These are phyloP conservation scores for Candida sanyaensis DNA, from an alignment of 1,139 yeast genomes.

Conservation along the genomic window DNA sequence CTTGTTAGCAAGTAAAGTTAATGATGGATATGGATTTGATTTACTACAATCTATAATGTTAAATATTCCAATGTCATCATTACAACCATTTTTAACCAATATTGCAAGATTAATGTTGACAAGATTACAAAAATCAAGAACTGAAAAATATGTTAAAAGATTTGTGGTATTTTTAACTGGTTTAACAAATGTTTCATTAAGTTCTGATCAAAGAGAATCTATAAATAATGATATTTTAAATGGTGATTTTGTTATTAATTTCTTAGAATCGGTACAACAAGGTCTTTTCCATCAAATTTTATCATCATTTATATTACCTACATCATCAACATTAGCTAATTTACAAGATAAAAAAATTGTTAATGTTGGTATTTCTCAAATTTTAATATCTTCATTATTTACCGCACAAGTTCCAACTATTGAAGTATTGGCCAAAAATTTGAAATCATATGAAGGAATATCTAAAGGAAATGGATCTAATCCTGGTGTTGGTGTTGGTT, in stretches of 20 bases:
- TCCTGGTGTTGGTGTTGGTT: constrained; percentile 21
- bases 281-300: constrained; percentile 69
- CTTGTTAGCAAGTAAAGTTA: constrained; percentile 77
- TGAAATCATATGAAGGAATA: constrained; percentile 43
- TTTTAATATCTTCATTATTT: constrained; percentile 23
- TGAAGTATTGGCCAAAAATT: constrained; percentile 50
- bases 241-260: constrained; percentile 54
- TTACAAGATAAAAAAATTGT: constrained; percentile 75
- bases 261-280: constrained; percentile 64
- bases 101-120: constrained; percentile 76
- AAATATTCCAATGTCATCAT: constrained; percentile 49
- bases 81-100: constrained; percentile 65
- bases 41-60: constrained; percentile 69
- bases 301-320: constrained; percentile 64
- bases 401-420: constrained; percentile 46
- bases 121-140: constrained; percentile 76
- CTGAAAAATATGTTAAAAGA: constrained; percentile 78
- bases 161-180: constrained; percentile 66
- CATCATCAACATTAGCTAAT: constrained; percentile 66
- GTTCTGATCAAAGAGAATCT: constrained; percentile 19
- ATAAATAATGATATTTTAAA: constrained; percentile 24
- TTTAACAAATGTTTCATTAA: constrained; percentile 47
- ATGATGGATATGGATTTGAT: constrained; percentile 84
- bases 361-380: constrained; percentile 69
- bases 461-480: constrained; percentile 25